phyloP scores from a whole-genome alignment of 768 basidiomycete species.

The Suillus placidus region DNA sequence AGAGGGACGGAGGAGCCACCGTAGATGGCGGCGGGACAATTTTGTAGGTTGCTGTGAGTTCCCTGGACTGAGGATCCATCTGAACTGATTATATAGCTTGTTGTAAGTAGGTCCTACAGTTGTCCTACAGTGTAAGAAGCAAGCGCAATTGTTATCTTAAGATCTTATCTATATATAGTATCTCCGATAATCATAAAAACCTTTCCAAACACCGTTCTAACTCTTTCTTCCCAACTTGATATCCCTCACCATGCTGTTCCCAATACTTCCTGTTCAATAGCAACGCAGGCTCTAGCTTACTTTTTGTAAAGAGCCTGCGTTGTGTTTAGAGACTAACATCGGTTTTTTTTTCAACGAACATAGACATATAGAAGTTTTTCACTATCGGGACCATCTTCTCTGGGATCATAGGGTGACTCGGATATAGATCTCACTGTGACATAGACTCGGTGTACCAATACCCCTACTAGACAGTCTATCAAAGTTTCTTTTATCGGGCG shows the following conservation, averaged over 20 bases:
- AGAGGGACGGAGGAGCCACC: conserved; percentile 23
- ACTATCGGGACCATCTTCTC: conserved; percentile 4
- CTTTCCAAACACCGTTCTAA: background rate
- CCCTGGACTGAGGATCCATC: conserved; percentile 3
- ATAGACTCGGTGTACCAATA: conserved; percentile 17
- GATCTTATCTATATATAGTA: conserved; percentile 28
- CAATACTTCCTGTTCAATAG: conserved; percentile 57
- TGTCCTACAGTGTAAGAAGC: too few species aligned
- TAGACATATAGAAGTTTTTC: conserved; percentile 10
- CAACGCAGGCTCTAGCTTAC: conserved; percentile 45
- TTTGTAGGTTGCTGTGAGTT: conserved; percentile 24
- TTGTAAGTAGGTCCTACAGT: background rate
- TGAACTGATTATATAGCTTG: conserved; percentile 19
- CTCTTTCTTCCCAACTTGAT: conserved; percentile 6
- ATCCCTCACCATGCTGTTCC: conserved; percentile 18
- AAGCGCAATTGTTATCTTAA: background rate
- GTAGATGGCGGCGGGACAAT: conserved; percentile 26
- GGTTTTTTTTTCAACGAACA: conserved; percentile 5
- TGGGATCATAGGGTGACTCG: conserved; percentile 6
- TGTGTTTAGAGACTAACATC: conserved; percentile 13
- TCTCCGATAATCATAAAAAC: conserved; percentile 17
- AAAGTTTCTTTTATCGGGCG: background rate
- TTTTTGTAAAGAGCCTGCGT: conserved; percentile 23
- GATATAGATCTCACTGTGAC: conserved; percentile 7
- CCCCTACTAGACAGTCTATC: conserved; percentile 11